phyloP scores from a whole-genome alignment of 192 early-diverging fungal species.

The Coemansia sp. region DNA sequence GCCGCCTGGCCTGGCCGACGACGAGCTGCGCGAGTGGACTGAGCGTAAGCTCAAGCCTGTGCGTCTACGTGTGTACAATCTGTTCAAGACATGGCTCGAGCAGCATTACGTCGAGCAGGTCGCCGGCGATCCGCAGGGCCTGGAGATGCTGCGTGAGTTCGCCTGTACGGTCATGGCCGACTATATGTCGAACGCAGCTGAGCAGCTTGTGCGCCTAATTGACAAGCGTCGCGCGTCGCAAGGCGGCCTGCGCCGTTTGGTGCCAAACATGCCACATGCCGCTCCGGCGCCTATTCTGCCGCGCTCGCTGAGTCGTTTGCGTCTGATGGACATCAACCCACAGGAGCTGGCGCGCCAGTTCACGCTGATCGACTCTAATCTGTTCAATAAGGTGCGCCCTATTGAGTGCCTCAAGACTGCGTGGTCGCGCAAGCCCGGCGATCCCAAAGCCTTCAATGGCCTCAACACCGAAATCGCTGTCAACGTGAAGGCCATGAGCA shows the following conservation, averaged over 20 bases:
- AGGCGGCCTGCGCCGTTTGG: conserved; percentile 60
- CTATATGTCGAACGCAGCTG: conserved; percentile 65
- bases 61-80: conserved; percentile 91
- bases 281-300: conserved; percentile 82
- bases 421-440: conserved; percentile 70
- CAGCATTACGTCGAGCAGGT: conserved; percentile 81
- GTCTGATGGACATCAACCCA: conserved; percentile 86
- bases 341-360: conserved; percentile 93
- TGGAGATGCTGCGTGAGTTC: conserved; percentile 75
- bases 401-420: conserved; percentile 90
- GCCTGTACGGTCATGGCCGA: conserved; percentile 70
- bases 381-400: conserved; percentile 80
- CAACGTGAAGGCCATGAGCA: conserved; percentile 88
- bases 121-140: conserved; percentile 63
- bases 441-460: conserved; percentile 57
- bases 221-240: conserved; percentile 69
- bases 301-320: conserved; percentile 71
- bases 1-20: conserved; percentile 59
- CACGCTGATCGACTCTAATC: conserved; percentile 85
- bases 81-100: conserved; percentile 97
- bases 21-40: conserved; percentile 76
- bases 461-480: conserved; percentile 60
- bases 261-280: conserved; percentile 60
- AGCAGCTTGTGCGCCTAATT: conserved; percentile 75
- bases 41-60: conserved; percentile 86